Conservation (phyloP, 78 protist species). For the slime mould (Dictyostelium discoideum) region dicty_2.7 NC_007090.3:1317501-1318000, state of each 20-base stretch:
- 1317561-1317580: background rate
- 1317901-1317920: slow-evolving; percentile 22
- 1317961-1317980: slow-evolving; percentile 44
- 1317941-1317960: slow-evolving; percentile 62
- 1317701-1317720: background rate
- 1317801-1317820: background rate
- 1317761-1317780: background rate
- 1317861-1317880: slow-evolving; percentile 18
- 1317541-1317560: background rate
- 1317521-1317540: background rate
- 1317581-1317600: background rate
- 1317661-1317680: background rate
- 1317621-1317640: slow-evolving; percentile 67
- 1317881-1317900: background rate
- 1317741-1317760: slow-evolving; percentile 34
- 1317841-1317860: slow-evolving; percentile 41
- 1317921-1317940: slow-evolving; percentile 73
- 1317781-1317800: background rate
- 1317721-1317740: slow-evolving; percentile 48
- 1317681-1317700: background rate
- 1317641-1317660: slow-evolving; percentile 24
- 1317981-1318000: slow-evolving; percentile 31
- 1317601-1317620: slow-evolving; percentile 19
- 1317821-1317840: slow-evolving; percentile 60
- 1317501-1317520: background rate